Evolutionary conservation across 306 rosid species (phyloP), one percentile per base, ranked within the genome.

Genomic region (Hylodesmum podocarpum): DNA sequence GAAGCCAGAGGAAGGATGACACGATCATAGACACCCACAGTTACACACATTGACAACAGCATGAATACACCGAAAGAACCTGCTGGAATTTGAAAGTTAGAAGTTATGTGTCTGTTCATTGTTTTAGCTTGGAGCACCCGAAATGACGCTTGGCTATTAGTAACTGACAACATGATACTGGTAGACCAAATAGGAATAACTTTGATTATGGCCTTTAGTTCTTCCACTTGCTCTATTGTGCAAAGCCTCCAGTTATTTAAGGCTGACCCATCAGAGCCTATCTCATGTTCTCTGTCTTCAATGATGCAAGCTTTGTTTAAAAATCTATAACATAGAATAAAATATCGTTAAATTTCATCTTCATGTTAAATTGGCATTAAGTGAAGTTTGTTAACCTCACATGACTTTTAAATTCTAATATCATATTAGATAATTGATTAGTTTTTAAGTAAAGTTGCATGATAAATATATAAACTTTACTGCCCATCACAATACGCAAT

Each of bases 181-280:
- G 88, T 73, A 18, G 91, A 86, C 94, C 97, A 91, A 10, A 91
- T 70, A 0, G 97, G 92, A 3, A 91, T 77, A 3, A 91, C 89
- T 62, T 80, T 87, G 12, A 91, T 76, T 2, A 91, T 85, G 22
- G 89, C 79, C 53, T 89, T 91, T 0, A 91, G 86, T 76, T 87
- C 92, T 79, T 91, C 97, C 5, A 89, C 92, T 86, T 91, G 88
- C 43, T 85, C 90, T 18, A 82, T 74, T 29, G 94, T 86, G 88
- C 92, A 91, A 7, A 91, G 82, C 53, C 81, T 83, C 97, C 97
- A 87, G 16, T 88, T 83, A 77, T 87, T 62, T 74, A 83, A 54
- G 33, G 89, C 87, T 29, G 75, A 81, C 5, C 91, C 93, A 13
- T 88, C 89, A 8, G 80, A 76, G 57, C 53, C 74, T 41, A 85